Evolutionary conservation across 371 early-diverging fungal species (phyloP).

Genomic region (Globomyces sp.): DNA sequence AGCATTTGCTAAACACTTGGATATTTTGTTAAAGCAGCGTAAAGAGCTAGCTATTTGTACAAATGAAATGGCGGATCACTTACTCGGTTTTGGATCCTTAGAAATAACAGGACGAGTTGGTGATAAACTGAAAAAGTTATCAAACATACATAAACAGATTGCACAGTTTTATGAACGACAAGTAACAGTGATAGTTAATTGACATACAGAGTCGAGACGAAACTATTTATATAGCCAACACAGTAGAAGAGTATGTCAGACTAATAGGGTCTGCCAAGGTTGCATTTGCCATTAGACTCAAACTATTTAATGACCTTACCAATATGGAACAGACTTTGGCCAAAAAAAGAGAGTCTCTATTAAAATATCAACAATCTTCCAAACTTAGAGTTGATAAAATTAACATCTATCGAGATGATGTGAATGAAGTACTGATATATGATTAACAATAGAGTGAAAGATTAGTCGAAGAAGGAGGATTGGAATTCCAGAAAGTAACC

Average conservation of each 20-base stretch:
- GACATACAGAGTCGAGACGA: slow-evolving; percentile 61
- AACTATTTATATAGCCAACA: slow-evolving; percentile 68
- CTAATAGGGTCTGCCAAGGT: slow-evolving; percentile 78
- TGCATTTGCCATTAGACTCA: slow-evolving; percentile 42
- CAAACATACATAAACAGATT: slow-evolving; percentile 72
- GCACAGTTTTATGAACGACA: slow-evolving; percentile 67
- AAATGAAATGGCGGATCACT: slow-evolving; percentile 82
- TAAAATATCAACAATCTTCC: not conserved
- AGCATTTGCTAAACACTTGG: slow-evolving; percentile 75
- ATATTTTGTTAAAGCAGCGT: slow-evolving; percentile 76
- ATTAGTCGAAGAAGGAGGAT: not conserved
- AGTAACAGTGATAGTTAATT: slow-evolving; percentile 17
- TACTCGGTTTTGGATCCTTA: slow-evolving; percentile 69
- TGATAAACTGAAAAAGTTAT: slow-evolving; percentile 47
- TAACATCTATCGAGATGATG: not conserved
- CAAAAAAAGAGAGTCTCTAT: slow-evolving; percentile 8
- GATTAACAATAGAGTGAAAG: not conserved
- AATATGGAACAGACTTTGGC: slow-evolving; percentile 10
- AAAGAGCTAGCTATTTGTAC: slow-evolving; percentile 74
- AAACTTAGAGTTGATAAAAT: slow-evolving; percentile 15
- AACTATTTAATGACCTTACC: not conserved
- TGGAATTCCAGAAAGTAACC: not conserved
- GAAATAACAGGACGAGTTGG: slow-evolving; percentile 69
- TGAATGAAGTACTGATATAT: not conserved
- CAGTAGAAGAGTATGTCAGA: slow-evolving; percentile 87